These are phyloP conservation scores for Blastobotrys muscicola DNA, from an alignment of 805 yeast genomes.

Conservation along the genomic window DNA sequence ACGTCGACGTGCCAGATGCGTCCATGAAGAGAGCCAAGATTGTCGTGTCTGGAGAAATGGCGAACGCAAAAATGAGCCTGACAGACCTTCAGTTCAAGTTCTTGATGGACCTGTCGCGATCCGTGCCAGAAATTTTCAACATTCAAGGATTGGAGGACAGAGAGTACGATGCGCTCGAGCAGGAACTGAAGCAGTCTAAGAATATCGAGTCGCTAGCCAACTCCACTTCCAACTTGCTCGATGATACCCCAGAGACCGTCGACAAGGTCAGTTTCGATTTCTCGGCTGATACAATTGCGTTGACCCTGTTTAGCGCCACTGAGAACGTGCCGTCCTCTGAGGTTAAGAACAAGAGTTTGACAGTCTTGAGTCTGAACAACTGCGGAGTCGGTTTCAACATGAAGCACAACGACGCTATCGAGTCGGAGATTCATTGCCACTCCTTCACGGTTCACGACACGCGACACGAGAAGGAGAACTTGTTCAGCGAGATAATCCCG, in stretches of 20 bases:
- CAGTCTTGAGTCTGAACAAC: slow-evolving; percentile 52
- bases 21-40: slow-evolving; percentile 37
- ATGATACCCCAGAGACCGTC: slow-evolving; percentile 2
- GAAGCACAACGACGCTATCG: slow-evolving; percentile 45
- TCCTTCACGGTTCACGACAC: slow-evolving; percentile 75
- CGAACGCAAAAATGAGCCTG: slow-evolving; percentile 52
- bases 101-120: slow-evolving; percentile 44
- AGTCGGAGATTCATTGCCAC: slow-evolving; percentile 52
- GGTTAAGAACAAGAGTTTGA: slow-evolving; percentile 30
- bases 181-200: slow-evolving; percentile 16
- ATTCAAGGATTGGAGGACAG: slow-evolving; percentile 45
- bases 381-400: slow-evolving; percentile 43
- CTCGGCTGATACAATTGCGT: slow-evolving; percentile 50
- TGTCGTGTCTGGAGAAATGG: slow-evolving; percentile 45
- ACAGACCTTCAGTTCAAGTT: slow-evolving; percentile 66
- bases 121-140: slow-evolving; percentile 46
- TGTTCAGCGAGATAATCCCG: slow-evolving; percentile 76
- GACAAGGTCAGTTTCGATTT: slow-evolving; percentile 37
- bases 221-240: background rate
- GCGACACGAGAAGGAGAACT: slow-evolving; percentile 51
- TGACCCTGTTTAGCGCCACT: slow-evolving; percentile 34
- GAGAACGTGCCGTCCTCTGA: slow-evolving; percentile 16
- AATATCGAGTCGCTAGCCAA: slow-evolving; percentile 8
- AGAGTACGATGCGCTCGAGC: slow-evolving; percentile 38
- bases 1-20: slow-evolving; percentile 31